phyloP scores from a whole-genome alignment of 2,329 filamentous ascomycete genomes.

The Stachybotrys chartarum region DNA sequence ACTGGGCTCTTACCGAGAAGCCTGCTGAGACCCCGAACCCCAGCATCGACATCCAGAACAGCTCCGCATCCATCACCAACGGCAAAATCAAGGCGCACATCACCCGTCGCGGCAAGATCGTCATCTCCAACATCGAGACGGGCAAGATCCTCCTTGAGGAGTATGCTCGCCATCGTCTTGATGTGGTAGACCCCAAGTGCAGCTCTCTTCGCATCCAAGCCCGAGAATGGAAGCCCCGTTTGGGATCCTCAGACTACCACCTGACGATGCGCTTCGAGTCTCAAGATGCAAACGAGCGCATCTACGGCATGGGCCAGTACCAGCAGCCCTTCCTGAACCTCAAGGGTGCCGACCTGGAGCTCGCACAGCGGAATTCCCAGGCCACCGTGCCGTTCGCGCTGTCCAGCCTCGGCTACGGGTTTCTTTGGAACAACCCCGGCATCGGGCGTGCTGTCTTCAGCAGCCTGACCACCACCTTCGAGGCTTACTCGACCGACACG shows the following conservation, averaged over 20 bases:
- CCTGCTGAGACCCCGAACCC: slow-evolving; percentile 3
- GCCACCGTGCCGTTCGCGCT: slow-evolving; percentile 57
- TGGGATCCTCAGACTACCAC: slow-evolving; percentile 41
- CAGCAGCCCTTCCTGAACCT: slow-evolving; percentile 56
- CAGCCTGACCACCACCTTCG: slow-evolving; percentile 55
- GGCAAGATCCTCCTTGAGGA: slow-evolving; percentile 17
- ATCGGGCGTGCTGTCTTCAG: slow-evolving; percentile 55
- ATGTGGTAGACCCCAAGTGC: slow-evolving; percentile 47
- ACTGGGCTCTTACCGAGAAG: slow-evolving; percentile 25
- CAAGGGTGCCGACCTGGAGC: slow-evolving; percentile 55
- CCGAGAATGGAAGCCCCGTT: slow-evolving; percentile 46
- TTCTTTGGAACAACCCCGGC: slow-evolving; percentile 60
- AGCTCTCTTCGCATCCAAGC: slow-evolving; percentile 47
- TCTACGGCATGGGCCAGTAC: slow-evolving; percentile 64
- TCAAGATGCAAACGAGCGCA: slow-evolving; percentile 45
- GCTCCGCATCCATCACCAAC: slow-evolving; percentile 12
- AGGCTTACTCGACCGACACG: slow-evolving; percentile 47
- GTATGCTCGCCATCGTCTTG: slow-evolving; percentile 13
- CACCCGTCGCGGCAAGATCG: slow-evolving; percentile 14
- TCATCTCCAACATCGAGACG: slow-evolving; percentile 11
- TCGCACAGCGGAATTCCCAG: slow-evolving; percentile 61
- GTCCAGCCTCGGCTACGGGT: slow-evolving; percentile 52
- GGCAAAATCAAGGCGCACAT: slow-evolving; percentile 15
- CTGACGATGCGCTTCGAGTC: slow-evolving; percentile 53
- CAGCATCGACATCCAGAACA: slow-evolving; percentile 8